Evolutionary conservation across 2,329 filamentous ascomycete species (phyloP).

Genomic region (Penicillium sp.): DNA sequence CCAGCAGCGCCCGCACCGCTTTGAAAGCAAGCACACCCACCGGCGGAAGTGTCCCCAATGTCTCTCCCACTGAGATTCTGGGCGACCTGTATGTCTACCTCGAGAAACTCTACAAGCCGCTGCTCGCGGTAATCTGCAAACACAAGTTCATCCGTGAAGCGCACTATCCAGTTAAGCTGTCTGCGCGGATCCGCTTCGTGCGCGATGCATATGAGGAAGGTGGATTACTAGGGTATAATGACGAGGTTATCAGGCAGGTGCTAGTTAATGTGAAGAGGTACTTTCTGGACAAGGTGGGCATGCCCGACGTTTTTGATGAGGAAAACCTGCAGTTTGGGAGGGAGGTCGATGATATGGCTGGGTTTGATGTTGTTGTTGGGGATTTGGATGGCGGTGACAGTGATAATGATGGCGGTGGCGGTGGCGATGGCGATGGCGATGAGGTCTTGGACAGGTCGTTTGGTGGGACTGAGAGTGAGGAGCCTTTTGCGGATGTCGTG

Average conservation of each 20-base stretch:
- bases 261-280: conserved; percentile 28
- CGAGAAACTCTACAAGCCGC: conserved; percentile 25
- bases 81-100: conserved; percentile 23
- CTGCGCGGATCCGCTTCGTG: conserved; percentile 27
- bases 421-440: not conserved
- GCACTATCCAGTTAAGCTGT: conserved; percentile 24
- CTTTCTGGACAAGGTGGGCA: conserved; percentile 26
- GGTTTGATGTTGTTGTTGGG: not conserved
- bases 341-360: conserved; percentile 26
- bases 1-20: no score
- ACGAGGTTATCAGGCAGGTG: conserved; percentile 19
- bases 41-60: no score
- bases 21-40: not conserved
- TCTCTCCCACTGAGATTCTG: not conserved
- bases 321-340: conserved; percentile 26
- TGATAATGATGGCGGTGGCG: not conserved
- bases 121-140: conserved; percentile 19
- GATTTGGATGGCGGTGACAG: not conserved
- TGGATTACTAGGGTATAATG: conserved; percentile 22
- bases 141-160: conserved; percentile 27
- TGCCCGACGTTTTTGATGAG: conserved; percentile 1
- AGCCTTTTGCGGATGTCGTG: not conserved
- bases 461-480: not conserved
- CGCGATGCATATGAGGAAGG: conserved; percentile 26
- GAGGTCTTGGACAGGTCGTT: not conserved